Conservation (phyloP, 805 yeast genomes). For the Candida qinlingensis region DNA sequence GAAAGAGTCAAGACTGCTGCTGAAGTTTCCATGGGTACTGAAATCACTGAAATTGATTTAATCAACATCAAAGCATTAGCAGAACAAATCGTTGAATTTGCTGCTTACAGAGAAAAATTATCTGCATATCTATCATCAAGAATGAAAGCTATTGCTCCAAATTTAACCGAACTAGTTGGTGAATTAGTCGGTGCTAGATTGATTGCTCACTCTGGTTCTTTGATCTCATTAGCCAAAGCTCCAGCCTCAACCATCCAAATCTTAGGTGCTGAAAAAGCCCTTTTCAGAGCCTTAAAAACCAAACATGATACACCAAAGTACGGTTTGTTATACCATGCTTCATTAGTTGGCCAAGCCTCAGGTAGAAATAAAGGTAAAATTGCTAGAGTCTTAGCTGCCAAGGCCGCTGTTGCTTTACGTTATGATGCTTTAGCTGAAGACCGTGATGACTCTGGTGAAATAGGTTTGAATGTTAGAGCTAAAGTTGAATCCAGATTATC, state of each 20-base stretch:
- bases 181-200: slow-evolving; percentile 98
- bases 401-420: slow-evolving; percentile 95
- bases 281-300: slow-evolving; percentile 97
- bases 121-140: slow-evolving; percentile 86
- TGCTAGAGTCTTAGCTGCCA: slow-evolving; percentile 97
- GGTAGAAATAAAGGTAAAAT: slow-evolving; percentile 98
- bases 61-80: slow-evolving; percentile 87
- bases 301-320: slow-evolving; percentile 98
- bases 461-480: slow-evolving; percentile 86
- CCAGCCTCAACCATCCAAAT: slow-evolving; percentile 99
- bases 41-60: slow-evolving; percentile 87
- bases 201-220: slow-evolving; percentile 95
- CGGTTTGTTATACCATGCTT: slow-evolving; percentile 95
- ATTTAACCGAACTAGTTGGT: slow-evolving; percentile 91
- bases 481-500: slow-evolving; percentile 94
- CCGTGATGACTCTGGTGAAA: slow-evolving; percentile 90
- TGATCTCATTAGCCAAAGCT: slow-evolving; percentile 91
- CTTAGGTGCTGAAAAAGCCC: slow-evolving; percentile 98
- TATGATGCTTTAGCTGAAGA: slow-evolving; percentile 97
- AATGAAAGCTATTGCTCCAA: slow-evolving; percentile 99
- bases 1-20: slow-evolving; percentile 93
- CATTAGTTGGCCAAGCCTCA: slow-evolving; percentile 95
- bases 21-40: slow-evolving; percentile 99
- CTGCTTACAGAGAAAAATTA: slow-evolving; percentile 94
- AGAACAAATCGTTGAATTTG: slow-evolving; percentile 91